Percentiles rank a stretch among this genome's conserved stretches.
Evolutionary conservation across 2,329 filamentous ascomycete genomes (phyloP).

Genomic region (Beauveria australis): DNA sequence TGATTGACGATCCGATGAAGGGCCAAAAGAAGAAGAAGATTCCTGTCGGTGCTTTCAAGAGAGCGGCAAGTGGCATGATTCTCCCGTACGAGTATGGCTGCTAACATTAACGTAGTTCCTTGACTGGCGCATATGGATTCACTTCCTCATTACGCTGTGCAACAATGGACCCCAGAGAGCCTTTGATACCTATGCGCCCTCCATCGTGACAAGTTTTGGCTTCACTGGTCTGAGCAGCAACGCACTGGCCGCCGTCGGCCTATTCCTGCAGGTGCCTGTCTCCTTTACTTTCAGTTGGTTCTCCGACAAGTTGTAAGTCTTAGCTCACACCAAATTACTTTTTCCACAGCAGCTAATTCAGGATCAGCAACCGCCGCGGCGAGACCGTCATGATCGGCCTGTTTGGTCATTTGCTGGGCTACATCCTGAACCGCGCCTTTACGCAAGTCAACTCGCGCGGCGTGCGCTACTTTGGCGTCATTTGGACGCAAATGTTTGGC

Average conservation of each 20-base stretch:
- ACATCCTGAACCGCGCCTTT: constrained; percentile 46
- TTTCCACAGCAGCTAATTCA: neutral
- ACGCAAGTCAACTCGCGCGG: constrained; percentile 34
- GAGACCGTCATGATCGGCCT: constrained; percentile 44
- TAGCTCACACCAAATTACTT: neutral
- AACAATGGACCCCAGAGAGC: constrained; percentile 40
- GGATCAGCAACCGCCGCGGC: constrained; percentile 35
- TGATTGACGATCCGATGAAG: constrained; percentile 36
- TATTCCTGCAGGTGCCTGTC: constrained; percentile 43
- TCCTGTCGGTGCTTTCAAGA: constrained; percentile 35
- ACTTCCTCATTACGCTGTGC: constrained; percentile 40
- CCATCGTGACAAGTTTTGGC: constrained; percentile 45
- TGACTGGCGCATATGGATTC: constrained; percentile 45
- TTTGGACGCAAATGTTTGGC: constrained; percentile 47
- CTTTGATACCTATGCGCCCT: constrained; percentile 45
- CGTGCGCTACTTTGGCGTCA: constrained; percentile 44
- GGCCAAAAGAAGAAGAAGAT: constrained; percentile 40
- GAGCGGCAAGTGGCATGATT: constrained; percentile 23
- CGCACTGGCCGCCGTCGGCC: constrained; percentile 46
- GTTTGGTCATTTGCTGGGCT: constrained; percentile 39
- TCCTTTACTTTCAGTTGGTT: constrained; percentile 44
- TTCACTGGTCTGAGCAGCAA: constrained; percentile 41
- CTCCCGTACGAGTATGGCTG: neutral
- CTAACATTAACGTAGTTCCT: constrained; percentile 25
- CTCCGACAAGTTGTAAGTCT: constrained; percentile 41